These are phyloP conservation scores for Aspergillus spinulosporus DNA, from an alignment of 2,329 filamentous ascomycete species.

Conservation along the genomic window DNA sequence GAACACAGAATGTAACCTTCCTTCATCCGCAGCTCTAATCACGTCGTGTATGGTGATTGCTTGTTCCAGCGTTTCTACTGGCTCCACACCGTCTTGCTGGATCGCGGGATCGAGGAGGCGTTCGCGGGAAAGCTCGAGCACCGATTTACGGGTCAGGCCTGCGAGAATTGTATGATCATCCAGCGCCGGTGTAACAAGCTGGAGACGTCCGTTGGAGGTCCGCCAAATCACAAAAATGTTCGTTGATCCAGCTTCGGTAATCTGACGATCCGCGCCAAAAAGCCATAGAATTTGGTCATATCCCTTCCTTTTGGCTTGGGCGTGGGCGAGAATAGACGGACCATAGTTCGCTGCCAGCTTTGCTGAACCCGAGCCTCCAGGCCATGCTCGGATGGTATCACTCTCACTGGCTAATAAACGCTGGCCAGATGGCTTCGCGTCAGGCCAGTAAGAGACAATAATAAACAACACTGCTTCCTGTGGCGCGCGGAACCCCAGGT, in stretches of 20 bases:
- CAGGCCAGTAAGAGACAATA: no score
- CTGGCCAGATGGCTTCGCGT: no score
- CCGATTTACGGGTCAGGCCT: slow-evolving; percentile 75
- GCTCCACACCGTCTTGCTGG: no score
- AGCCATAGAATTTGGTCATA: slow-evolving; percentile 89
- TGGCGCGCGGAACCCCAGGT: no score
- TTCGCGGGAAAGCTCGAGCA: slow-evolving; percentile 67
- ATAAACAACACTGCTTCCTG: no score
- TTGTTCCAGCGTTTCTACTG: no score
- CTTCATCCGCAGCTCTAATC: no score
- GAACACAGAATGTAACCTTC: no score
- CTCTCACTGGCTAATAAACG: no score
- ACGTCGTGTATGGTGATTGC: no score
- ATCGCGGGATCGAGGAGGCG: neutral
- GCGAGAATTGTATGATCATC: slow-evolving; percentile 78
- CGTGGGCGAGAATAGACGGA: slow-evolving; percentile 72
- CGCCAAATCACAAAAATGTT: slow-evolving; percentile 85
- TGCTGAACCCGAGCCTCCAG: no score
- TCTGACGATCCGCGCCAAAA: slow-evolving; percentile 69
- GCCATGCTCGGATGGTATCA: no score
- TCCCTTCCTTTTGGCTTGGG: slow-evolving; percentile 68
- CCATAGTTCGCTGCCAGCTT: slow-evolving; percentile 70
- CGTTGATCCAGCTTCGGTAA: slow-evolving; percentile 83
- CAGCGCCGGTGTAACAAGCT: slow-evolving; percentile 78
- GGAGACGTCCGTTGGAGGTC: slow-evolving; percentile 49